These are phyloP conservation scores for Boechera divaricarpa DNA, from an alignment of 345 rosid genomes.

Conservation along the genomic window DNA sequence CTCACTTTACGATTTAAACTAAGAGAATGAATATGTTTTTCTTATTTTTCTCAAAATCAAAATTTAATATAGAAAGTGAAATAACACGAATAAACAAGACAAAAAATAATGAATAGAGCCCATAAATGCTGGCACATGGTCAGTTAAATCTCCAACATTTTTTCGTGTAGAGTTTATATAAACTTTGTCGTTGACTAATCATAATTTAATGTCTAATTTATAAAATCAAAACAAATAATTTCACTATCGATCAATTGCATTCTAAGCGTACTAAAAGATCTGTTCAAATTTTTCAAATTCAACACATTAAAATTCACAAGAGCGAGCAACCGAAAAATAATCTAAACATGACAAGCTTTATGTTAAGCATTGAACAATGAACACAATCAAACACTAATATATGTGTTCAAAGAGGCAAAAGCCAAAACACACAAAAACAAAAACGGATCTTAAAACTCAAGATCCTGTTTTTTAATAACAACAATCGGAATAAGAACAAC, in stretches of 20 bases:
- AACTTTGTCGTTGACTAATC: constrained; percentile 26
- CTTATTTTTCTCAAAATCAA: neutral
- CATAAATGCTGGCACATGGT: constrained; percentile 49
- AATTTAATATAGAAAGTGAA: neutral
- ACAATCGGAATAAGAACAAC: constrained; percentile 26
- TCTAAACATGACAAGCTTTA: constrained; percentile 27
- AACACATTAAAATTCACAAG: constrained; percentile 12
- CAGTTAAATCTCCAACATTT: constrained; percentile 35
- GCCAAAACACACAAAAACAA: neutral
- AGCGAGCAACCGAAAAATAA: neutral
- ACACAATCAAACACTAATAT: constrained; percentile 33
- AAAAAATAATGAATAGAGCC: neutral
- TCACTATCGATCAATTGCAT: neutral
- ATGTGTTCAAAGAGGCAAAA: constrained; percentile 33
- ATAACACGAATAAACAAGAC: constrained; percentile 2
- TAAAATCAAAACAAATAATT: neutral
- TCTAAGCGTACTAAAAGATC: constrained; percentile 11
- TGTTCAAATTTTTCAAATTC: constrained; percentile 3
- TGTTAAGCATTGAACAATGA: constrained; percentile 26
- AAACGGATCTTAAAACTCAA: constrained; percentile 5
- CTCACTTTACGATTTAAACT: neutral
- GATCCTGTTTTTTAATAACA: constrained; percentile 26
- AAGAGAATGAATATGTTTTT: neutral
- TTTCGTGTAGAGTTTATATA: constrained; percentile 2
- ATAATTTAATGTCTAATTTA: neutral